phyloP scores from a whole-genome alignment of 441 rosid species.

The Populus hybrid region DNA sequence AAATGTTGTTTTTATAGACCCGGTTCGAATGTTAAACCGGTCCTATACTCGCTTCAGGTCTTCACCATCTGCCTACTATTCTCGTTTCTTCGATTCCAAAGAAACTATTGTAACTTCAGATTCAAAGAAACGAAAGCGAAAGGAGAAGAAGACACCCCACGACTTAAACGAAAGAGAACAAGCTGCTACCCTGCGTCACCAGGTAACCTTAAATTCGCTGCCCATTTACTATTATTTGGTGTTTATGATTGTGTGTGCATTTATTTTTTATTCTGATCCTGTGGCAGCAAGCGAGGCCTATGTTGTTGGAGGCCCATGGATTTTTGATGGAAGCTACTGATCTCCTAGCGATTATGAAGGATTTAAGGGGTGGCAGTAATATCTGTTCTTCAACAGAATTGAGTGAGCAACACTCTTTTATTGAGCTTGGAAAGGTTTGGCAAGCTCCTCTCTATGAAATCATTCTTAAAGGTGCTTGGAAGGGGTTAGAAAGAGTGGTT shows the following conservation, averaged over 20 bases:
- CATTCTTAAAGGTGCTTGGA: constrained; percentile 57
- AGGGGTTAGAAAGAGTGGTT: constrained; percentile 28
- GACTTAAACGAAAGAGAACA: constrained; percentile 53
- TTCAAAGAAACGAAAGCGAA: constrained; percentile 60
- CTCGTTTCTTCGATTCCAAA: constrained; percentile 60
- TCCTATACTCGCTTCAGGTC: constrained; percentile 53
- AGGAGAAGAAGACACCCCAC: constrained; percentile 29
- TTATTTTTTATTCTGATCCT: background rate
- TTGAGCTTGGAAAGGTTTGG: constrained; percentile 74
- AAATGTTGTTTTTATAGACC: constrained; percentile 55
- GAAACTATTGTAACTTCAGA: constrained; percentile 17
- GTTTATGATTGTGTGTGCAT: background rate
- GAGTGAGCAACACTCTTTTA: constrained; percentile 34
- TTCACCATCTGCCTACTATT: constrained; percentile 62
- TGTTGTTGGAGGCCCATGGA: constrained; percentile 48
- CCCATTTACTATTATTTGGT: background rate
- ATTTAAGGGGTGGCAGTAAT: constrained; percentile 28
- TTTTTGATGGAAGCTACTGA: constrained; percentile 41
- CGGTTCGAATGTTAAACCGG: constrained; percentile 69
- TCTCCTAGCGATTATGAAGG: constrained; percentile 40
- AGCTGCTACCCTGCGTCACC: constrained; percentile 68
- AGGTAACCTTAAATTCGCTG: constrained; percentile 28
- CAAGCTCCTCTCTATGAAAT: constrained; percentile 79
- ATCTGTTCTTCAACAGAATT: constrained; percentile 24
- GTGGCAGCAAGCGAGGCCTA: constrained; percentile 52